Evolutionary conservation across 345 rosid species (phyloP).

Genomic region (Populus pruinosa): DNA sequence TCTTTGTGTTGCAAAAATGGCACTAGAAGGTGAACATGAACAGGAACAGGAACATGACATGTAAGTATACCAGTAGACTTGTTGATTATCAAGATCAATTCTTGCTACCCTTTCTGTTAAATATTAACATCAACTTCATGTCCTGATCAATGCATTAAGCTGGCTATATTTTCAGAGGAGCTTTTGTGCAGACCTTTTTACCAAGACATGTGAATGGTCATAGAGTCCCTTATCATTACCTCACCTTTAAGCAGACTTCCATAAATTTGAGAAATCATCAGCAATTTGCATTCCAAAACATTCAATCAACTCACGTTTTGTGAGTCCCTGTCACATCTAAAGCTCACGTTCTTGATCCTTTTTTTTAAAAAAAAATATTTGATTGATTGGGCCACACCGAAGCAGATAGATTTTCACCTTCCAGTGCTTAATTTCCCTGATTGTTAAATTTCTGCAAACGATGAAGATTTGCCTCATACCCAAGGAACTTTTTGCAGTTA

Average conservation of each 20-base stretch:
- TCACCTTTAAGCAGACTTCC: not conserved
- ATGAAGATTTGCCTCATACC: not conserved
- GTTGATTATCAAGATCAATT: too few relatives aligned
- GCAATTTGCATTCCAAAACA: not conserved
- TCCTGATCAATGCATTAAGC: too few relatives aligned
- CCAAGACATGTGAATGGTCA: not conserved
- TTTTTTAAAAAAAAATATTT: too few relatives aligned
- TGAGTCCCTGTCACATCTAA: not conserved
- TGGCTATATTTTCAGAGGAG: not conserved
- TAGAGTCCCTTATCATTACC: not conserved
- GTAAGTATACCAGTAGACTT: constrained; percentile 27
- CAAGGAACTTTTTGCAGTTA: constrained; percentile 40
- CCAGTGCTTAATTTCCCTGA: too few relatives aligned
- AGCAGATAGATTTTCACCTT: too few relatives aligned
- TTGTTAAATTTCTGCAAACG: not conserved
- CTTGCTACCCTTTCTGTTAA: too few relatives aligned
- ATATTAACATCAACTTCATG: too few relatives aligned
- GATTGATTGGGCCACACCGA: too few relatives aligned
- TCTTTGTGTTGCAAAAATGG: constrained; percentile 52
- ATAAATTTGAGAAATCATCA: not conserved
- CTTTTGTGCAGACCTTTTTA: not conserved
- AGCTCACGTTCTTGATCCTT: not conserved
- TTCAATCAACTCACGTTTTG: not conserved
- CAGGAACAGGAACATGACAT: constrained; percentile 48
- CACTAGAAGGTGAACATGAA: constrained; percentile 50